A percentile compares a stretch with the other conserved stretches of the same genome.
These are phyloP conservation scores for Sporobolus alterniflorus DNA, from an alignment of 202 grass and related monocot species.

Conservation along the genomic window DNA sequence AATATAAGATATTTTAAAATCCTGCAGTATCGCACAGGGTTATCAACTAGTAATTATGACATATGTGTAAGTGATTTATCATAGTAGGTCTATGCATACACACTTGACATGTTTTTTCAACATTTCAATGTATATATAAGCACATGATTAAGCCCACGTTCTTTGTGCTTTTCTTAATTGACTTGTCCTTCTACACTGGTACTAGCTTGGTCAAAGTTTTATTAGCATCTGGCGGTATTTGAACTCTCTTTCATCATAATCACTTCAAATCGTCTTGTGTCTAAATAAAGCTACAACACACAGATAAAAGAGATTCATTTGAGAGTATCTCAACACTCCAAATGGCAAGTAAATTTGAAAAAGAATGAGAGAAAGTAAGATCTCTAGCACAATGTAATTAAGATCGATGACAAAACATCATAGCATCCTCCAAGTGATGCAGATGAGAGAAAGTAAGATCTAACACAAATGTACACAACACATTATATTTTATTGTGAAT, in stretches of 20 bases:
- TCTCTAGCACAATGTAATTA: too few relatives aligned
- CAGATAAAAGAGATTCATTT: background rate
- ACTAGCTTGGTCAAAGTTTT: background rate
- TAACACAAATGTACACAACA: conserved; percentile 10
- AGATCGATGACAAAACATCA: background rate
- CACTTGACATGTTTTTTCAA: too few relatives aligned
- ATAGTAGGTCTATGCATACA: background rate
- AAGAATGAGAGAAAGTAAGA: too few relatives aligned
- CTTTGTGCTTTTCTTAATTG: background rate
- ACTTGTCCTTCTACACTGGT: background rate
- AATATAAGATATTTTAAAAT: too few relatives aligned
- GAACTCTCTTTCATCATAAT: background rate
- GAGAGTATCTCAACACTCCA: background rate
- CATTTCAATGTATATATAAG: too few relatives aligned
- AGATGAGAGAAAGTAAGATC: background rate
- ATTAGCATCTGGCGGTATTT: background rate
- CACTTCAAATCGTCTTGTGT: background rate
- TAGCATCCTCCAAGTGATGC: background rate
- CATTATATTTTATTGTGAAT: conserved; percentile 14
- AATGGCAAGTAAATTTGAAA: too few relatives aligned
- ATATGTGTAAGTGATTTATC: too few relatives aligned
- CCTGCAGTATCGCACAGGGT: too few relatives aligned
- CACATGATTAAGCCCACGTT: too few relatives aligned
- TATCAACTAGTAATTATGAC: too few relatives aligned
- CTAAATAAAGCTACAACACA: background rate